Evolutionary conservation across 1,139 yeast species (phyloP), one percentile per base, ranked within the genome.

Genomic region (Geotrichum aggregatum): DNA sequence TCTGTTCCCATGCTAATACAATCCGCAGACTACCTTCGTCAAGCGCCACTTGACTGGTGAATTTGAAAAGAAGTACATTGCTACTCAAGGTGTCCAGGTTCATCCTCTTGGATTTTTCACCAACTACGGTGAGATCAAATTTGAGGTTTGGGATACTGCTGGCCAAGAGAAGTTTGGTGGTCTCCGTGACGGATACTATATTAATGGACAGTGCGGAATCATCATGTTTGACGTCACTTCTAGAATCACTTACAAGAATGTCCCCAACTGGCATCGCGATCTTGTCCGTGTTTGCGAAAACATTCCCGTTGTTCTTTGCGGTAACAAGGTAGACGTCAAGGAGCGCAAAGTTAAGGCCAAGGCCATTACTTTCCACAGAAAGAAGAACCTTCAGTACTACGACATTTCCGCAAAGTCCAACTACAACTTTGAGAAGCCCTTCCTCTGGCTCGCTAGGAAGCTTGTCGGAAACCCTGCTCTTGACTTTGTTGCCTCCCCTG

Each of bases 101-200:
- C 97, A 92, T 73, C 98, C 98, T 64, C 83, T 94, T 75, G 91
- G 95, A 49, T 94, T 94, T 84, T 88, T 83, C 85, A 94, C 99
- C 72, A 92, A 92, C 80, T 92, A 78, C 69, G 99, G 99, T 76
- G 97, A 92, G 77, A 88, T 94, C 77, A 91, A 88, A 76, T 94
- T 94, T 75, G 97, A 94, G 71, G 97, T 92, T 66, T 94, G 99
- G 99, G 99, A 94, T 75, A 94, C 98, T 58, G 99, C 99, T 56
- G 99, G 98, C 61, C 99, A 94, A 79, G 99, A 94, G 78, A 94
- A 94, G 78, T 92, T 94, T 67, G 99, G 99, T 74, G 98, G 99
- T 67, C 81, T 94, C 70, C 91, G 98, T 82, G 98, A 92, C 70
- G 99, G 98, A 71, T 92, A 94, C 80, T 92, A 94, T 77, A 92